A percentile compares a stretch with the other conserved stretches of the same genome.
Conservation (phyloP, 148 eudicot genomes). For the Persicaria tinctoria region DNA sequence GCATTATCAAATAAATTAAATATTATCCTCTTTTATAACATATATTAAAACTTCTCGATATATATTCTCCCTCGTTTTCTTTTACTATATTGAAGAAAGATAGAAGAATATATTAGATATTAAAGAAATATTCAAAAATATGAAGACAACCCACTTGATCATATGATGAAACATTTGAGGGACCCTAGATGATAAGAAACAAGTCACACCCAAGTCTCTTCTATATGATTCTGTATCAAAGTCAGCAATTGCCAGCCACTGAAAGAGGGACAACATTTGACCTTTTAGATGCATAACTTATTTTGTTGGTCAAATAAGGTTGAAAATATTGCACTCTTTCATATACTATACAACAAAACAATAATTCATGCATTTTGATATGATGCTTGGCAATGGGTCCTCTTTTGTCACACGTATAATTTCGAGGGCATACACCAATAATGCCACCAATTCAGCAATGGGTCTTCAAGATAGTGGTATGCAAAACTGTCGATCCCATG, state of each 20-base stretch:
- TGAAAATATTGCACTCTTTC: conserved; percentile 1
- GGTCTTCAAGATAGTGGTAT: no score
- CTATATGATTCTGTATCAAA: background rate
- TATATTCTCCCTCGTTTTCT: no score
- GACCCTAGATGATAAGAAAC: background rate
- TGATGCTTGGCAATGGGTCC: background rate
- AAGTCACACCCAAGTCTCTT: conserved; percentile 7
- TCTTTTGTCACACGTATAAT: background rate
- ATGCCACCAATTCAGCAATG: no score
- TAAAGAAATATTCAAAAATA: background rate
- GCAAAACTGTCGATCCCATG: no score
- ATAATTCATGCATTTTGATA: background rate
- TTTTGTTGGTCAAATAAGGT: background rate
- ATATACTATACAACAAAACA: background rate
- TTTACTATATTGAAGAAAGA: no score
- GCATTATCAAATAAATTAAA: no score
- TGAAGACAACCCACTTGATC: background rate
- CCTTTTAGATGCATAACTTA: background rate
- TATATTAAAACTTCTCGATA: no score
- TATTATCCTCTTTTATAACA: no score
- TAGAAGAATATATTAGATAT: background rate
- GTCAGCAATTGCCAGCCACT: background rate
- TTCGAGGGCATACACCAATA: background rate
- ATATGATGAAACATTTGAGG: background rate
- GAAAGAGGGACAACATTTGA: background rate